Percentiles rank a stretch among this genome's conserved stretches.
Conservation (phyloP, 1,139 yeast genomes). For the Saccharomyces hybrid region DNA sequence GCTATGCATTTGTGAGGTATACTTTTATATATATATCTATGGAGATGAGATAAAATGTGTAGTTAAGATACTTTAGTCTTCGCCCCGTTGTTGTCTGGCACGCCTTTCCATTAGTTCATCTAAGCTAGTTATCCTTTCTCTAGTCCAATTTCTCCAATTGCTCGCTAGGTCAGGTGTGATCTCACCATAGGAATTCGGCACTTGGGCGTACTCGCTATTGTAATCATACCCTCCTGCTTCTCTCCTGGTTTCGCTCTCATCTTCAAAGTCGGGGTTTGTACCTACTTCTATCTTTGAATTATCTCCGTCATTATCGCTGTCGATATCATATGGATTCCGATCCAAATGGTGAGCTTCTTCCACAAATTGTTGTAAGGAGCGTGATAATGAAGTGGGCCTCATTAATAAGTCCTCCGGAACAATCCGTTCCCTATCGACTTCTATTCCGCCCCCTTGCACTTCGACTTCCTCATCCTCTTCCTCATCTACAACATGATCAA, state of each 20-base stretch:
- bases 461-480: conserved; percentile 12
- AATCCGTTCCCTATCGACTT: neutral
- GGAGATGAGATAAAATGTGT: neutral
- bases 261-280: neutral
- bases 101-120: neutral
- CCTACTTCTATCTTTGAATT: neutral
- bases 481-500: conserved; percentile 17
- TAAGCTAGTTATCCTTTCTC: neutral
- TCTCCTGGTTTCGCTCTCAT: conserved; percentile 4
- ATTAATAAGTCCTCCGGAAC: neutral
- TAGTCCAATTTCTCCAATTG: neutral
- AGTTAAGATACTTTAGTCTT: neutral
- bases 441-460: neutral
- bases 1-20: neutral
- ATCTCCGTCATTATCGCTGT: conserved; percentile 10
- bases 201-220: neutral
- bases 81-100: neutral
- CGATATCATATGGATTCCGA: conserved; percentile 17
- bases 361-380: conserved; percentile 20
- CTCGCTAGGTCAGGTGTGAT: neutral
- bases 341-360: conserved; percentile 17
- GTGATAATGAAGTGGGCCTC: neutral
- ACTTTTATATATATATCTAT: neutral
- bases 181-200: neutral
- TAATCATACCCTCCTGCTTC: conserved; percentile 6